Percentiles rank a stretch among this genome's conserved stretches.
Evolutionary conservation across 2,329 filamentous ascomycete species (phyloP).

Genomic region (Phialocephala sp.): DNA sequence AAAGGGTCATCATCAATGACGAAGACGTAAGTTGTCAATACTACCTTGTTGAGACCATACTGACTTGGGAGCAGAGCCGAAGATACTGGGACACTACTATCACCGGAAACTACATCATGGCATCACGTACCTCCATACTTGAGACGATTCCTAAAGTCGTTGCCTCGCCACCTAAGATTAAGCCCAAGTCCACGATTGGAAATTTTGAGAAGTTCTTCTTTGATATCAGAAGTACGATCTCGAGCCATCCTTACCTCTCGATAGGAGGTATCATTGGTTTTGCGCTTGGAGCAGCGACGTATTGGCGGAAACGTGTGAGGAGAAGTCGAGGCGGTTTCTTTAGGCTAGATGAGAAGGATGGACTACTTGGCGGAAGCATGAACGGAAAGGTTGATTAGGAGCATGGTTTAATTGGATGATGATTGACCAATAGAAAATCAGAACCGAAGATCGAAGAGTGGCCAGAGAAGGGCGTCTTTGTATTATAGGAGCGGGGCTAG

Average conservation of each 20-base stretch:
- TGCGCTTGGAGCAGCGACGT: slow-evolving; percentile 57
- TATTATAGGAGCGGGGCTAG: slow-evolving; percentile 10
- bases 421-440: not conserved
- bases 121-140: slow-evolving; percentile 64
- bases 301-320: slow-evolving; percentile 60
- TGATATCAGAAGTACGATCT: slow-evolving; percentile 63
- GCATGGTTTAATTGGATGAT: not conserved
- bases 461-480: slow-evolving; percentile 1
- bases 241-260: slow-evolving; percentile 64
- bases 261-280: slow-evolving; percentile 63
- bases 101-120: slow-evolving; percentile 87
- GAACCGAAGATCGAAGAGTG: not conserved
- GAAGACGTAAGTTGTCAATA: slow-evolving; percentile 76
- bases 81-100: slow-evolving; percentile 94
- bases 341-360: slow-evolving; percentile 69
- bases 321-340: slow-evolving; percentile 63
- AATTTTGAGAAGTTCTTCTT: slow-evolving; percentile 75
- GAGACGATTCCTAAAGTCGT: slow-evolving; percentile 55
- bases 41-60: slow-evolving; percentile 30
- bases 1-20: slow-evolving; percentile 95
- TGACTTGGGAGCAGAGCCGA: slow-evolving; percentile 70
- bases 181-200: slow-evolving; percentile 78
- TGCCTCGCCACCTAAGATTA: slow-evolving; percentile 64
- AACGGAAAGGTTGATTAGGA: slow-evolving; percentile 58
- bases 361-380: slow-evolving; percentile 61